Evolutionary conservation across 345 rosid genomes (phyloP), one percentile per base, ranked within the genome.

Genomic region (Melaleuca alternifolia): DNA sequence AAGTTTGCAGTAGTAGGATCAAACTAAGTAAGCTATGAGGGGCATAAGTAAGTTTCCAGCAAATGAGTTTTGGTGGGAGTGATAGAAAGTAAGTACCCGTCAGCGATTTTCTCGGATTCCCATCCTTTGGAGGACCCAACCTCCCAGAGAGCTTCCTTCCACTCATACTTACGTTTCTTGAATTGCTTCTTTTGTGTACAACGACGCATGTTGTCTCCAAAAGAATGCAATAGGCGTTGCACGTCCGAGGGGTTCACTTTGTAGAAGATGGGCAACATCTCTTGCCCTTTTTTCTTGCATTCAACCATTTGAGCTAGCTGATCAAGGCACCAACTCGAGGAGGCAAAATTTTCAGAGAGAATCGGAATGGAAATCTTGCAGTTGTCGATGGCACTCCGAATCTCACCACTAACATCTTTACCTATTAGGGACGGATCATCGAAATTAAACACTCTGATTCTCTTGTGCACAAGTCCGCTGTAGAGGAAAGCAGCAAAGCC

Each of bases 401-500:
- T 61, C 71, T 28, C 18, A 59, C 37, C 12, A n/a, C 71, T n/a
- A n/a, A 59, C 71, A 13, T 59, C 12, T 59, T 59, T 59, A 61
- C 71, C 71, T 61, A 61, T 61, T 13, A 28, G 2, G 37, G 18
- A 61, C 0, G 37, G 37, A 28, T 61, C 37, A 61, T 61, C 71
- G 13, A n/a, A n/a, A 5, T 18, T 61, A 28, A 61, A 61, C 5
- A 61, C 71, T 12, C 0, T n/a, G 75, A 61, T 61, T 61, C 71
- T 2, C 6, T 33, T n/a, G 13, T 61, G 2, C 71, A 61, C 7
- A 12, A 28, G 20, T 33, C 37, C 6, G 0, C 0, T 28, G 10
- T 6, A 61, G 10, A 28, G 37, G 9, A 12, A 7, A 61, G 71
- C 2, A 4, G 71, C 10, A 2, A 61, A 61, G 18, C 37, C 2